A percentile compares a stretch with the other conserved stretches of the same genome.
Conservation (phyloP, 2,329 filamentous ascomycete species). For the Plenodomus biglobosus region DNA sequence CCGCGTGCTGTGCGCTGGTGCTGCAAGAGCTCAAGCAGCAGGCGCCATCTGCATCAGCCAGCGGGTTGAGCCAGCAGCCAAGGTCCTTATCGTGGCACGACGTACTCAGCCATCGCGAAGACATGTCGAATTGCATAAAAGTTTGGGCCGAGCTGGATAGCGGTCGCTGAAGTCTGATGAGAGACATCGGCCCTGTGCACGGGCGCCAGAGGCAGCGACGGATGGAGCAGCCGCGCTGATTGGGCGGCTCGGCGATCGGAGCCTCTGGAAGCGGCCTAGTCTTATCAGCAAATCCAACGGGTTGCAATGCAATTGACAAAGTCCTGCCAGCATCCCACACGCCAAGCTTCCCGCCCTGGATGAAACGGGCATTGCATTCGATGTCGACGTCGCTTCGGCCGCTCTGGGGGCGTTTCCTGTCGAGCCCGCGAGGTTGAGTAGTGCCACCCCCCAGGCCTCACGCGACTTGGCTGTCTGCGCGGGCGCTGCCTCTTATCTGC, state of each 20-base stretch:
- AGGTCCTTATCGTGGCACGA: neutral
- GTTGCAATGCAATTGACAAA: slow-evolving; percentile 17
- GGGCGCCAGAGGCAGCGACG: too few relatives aligned
- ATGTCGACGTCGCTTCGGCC: slow-evolving; percentile 6
- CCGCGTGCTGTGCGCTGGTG: neutral
- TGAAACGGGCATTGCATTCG: slow-evolving; percentile 21
- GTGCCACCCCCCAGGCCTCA: slow-evolving; percentile 3
- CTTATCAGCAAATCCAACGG: neutral
- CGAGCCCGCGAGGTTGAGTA: slow-evolving; percentile 10
- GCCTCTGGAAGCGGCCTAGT: neutral
- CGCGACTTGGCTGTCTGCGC: slow-evolving; percentile 14
- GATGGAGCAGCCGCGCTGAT: neutral
- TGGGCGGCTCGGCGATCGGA: neutral
- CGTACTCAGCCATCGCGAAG: too few relatives aligned
- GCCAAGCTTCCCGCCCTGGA: slow-evolving; percentile 33
- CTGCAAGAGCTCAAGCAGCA: neutral
- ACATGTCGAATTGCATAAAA: neutral
- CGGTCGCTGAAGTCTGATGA: too few relatives aligned
- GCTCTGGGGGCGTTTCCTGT: slow-evolving; percentile 8
- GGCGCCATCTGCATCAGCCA: too few relatives aligned
- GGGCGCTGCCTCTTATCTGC: slow-evolving; percentile 15
- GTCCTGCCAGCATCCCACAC: slow-evolving; percentile 23
- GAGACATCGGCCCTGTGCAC: too few relatives aligned
- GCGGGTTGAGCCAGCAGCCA: too few relatives aligned
- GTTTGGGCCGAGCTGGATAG: neutral